Evolutionary conservation across 116 monocot species (phyloP).

Genomic region (Papilionanthe hybrid): DNA sequence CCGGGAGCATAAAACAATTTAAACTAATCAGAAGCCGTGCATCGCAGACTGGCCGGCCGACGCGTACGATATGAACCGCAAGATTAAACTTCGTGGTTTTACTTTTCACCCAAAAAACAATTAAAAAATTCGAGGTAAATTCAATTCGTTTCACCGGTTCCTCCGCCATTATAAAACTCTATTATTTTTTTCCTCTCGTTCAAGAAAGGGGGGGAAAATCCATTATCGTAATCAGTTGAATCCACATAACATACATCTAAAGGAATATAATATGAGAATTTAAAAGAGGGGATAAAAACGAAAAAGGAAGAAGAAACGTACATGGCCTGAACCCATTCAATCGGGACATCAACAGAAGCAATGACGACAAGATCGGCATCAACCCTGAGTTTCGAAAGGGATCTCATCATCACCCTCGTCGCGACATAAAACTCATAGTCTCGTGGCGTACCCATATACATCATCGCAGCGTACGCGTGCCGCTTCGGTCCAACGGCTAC

Average conservation of each 20-base stretch:
- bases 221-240: neutral
- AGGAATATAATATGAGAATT: neutral
- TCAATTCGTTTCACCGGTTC: neutral
- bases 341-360: slow-evolving; percentile 57
- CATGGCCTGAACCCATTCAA: slow-evolving; percentile 40
- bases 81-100: neutral
- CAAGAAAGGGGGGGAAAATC: neutral
- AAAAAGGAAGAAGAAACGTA: slow-evolving; percentile 21
- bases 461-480: slow-evolving; percentile 61
- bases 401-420: slow-evolving; percentile 53
- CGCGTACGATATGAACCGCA: neutral
- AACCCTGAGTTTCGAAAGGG: slow-evolving; percentile 33
- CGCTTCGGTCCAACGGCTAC: slow-evolving; percentile 4
- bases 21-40: neutral
- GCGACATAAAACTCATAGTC: slow-evolving; percentile 78
- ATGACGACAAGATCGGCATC: slow-evolving; percentile 64
- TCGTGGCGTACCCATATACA: slow-evolving; percentile 75
- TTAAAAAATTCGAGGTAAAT: neutral
- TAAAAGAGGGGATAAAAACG: neutral
- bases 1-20: neutral
- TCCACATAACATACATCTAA: neutral
- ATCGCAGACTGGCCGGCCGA: slow-evolving; percentile 1
- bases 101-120: neutral
- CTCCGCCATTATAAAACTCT: neutral
- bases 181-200: neutral